These are phyloP conservation scores for Fonsecaea pedrosoi DNA, from an alignment of 2,329 filamentous ascomycete species.

Conservation along the genomic window DNA sequence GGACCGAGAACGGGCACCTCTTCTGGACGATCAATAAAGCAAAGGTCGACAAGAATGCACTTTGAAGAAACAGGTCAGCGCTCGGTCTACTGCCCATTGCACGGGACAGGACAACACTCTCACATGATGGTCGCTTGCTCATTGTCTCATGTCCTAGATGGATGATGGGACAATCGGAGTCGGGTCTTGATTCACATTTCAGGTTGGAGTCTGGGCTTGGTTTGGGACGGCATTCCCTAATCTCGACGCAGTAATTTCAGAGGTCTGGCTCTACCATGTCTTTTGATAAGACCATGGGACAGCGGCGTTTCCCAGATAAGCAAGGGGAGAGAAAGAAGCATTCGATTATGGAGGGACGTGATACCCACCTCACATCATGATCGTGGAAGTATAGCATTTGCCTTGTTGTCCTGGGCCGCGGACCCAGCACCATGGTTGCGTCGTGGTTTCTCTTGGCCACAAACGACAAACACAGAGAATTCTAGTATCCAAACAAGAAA, in stretches of 20 bases:
- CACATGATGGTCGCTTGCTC: background rate
- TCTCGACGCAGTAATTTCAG: background rate
- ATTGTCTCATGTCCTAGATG: background rate
- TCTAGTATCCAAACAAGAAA: background rate
- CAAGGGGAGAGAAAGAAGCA: background rate
- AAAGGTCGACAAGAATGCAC: background rate
- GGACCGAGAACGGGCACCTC: conserved; percentile 61
- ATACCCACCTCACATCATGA: background rate
- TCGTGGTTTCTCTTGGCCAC: background rate
- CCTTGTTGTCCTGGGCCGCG: background rate
- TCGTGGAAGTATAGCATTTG: background rate
- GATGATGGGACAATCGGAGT: background rate
- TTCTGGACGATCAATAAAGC: conserved; percentile 54
- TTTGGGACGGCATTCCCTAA: background rate
- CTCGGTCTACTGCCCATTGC: background rate
- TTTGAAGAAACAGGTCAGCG: background rate
- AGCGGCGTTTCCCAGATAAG: background rate
- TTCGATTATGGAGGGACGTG: background rate
- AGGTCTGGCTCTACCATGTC: background rate
- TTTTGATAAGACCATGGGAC: background rate
- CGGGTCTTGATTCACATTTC: background rate
- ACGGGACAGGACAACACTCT: background rate
- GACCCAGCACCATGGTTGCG: conserved; percentile 3
- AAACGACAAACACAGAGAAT: background rate
- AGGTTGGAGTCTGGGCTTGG: background rate